Conservation (phyloP, 495 filamentous ascomycete genomes). For the Neurospora cerealis region DNA sequence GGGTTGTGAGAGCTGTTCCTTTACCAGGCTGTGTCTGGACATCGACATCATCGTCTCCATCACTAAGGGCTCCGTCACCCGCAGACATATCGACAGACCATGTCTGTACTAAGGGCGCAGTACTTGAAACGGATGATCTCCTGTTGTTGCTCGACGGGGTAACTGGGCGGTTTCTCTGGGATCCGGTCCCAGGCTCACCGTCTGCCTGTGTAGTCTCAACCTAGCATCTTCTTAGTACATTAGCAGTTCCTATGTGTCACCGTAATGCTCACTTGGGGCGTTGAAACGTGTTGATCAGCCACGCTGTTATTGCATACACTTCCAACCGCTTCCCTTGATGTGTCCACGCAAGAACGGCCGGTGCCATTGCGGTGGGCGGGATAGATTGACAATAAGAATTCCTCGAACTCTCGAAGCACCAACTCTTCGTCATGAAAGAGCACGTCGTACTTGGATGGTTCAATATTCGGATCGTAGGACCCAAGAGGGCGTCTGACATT, state of each 20-base stretch:
- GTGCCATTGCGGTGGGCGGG: not conserved
- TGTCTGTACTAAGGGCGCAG: not conserved
- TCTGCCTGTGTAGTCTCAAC: not conserved
- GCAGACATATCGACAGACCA: slow-evolving; percentile 17
- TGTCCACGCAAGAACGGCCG: not conserved
- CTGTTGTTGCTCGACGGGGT: not conserved
- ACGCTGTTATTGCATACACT: not conserved
- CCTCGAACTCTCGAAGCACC: slow-evolving; percentile 41
- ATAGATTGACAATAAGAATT: slow-evolving; percentile 39
- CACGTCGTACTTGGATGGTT: slow-evolving; percentile 85
- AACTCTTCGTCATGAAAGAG: slow-evolving; percentile 55
- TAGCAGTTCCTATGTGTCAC: not conserved
- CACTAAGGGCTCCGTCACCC: slow-evolving; percentile 3
- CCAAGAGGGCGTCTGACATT: slow-evolving; percentile 60
- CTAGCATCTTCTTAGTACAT: not conserved
- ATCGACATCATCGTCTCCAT: slow-evolving; percentile 2
- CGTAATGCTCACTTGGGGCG: not conserved
- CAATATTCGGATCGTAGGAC: slow-evolving; percentile 81
- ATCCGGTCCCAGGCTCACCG: not conserved
- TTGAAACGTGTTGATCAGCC: not conserved
- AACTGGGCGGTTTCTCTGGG: not conserved
- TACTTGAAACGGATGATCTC: not conserved
- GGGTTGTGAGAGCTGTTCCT: not conserved
- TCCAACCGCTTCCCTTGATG: not conserved
- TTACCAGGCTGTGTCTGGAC: not conserved